phyloP scores from a whole-genome alignment of 257 asterid species.

The Mitragyna speciosa region DNA sequence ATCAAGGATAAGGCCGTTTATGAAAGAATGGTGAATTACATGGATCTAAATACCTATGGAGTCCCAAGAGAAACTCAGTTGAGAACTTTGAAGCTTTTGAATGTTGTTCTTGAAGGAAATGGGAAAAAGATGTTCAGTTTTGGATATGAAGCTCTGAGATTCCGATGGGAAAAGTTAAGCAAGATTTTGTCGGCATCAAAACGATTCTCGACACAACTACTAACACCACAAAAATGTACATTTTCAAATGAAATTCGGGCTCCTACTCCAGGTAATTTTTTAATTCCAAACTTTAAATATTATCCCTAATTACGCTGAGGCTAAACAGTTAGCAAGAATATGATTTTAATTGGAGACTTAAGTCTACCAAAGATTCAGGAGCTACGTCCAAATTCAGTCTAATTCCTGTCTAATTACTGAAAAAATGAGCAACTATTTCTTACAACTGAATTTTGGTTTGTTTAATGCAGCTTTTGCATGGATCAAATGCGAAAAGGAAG shows the following conservation, averaged over 20 bases:
- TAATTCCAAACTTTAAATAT: too few relatives aligned
- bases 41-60: conserved; percentile 25
- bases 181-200: conserved; percentile 38
- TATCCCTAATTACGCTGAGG: too few relatives aligned
- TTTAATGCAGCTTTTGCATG: conserved; percentile 26
- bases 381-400: too few relatives aligned
- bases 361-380: too few relatives aligned
- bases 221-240: conserved; percentile 52
- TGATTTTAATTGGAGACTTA: neutral
- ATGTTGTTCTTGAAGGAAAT: conserved; percentile 33
- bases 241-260: conserved; percentile 6
- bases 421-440: too few relatives aligned
- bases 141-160: conserved; percentile 28
- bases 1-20: conserved; percentile 54
- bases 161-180: conserved; percentile 55
- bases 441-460: too few relatives aligned
- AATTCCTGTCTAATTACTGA: too few relatives aligned
- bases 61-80: conserved; percentile 55
- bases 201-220: conserved; percentile 49
- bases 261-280: conserved; percentile 23
- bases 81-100: conserved; percentile 59
- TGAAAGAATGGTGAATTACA: conserved; percentile 34
- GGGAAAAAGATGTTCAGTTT: conserved; percentile 44
- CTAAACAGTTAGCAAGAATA: too few relatives aligned
- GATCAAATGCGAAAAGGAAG: conserved; percentile 24